Conservation (phyloP, 306 rosid species). For the Herpetospermum pedunculosum region DNA sequence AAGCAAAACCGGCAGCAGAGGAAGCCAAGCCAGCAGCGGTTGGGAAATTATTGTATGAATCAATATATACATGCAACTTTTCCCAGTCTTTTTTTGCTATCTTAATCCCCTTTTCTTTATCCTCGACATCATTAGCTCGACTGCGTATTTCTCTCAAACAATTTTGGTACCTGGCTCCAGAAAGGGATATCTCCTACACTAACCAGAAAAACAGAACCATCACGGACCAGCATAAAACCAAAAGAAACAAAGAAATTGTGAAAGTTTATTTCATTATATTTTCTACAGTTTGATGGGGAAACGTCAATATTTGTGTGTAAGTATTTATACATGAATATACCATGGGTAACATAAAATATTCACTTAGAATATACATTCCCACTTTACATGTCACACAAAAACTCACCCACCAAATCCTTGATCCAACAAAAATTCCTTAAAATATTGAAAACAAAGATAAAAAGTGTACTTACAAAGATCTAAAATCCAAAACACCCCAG, state of each 20-base stretch:
- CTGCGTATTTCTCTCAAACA: constrained; percentile 84
- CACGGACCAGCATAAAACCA: constrained; percentile 23
- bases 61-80: constrained; percentile 65
- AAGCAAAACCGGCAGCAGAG: constrained; percentile 96
- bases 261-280: background rate
- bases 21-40: constrained; percentile 99
- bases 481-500: background rate
- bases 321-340: background rate
- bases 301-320: background rate
- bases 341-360: background rate
- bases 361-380: background rate
- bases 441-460: background rate
- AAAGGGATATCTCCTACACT: constrained; percentile 87
- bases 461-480: background rate
- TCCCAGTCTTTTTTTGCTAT: constrained; percentile 73
- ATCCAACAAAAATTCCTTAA: background rate
- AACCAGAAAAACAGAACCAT: constrained; percentile 35
- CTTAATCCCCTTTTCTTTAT: constrained; percentile 60
- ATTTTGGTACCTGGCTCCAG: constrained; percentile 81
- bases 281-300: background rate
- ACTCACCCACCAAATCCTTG: background rate
- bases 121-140: constrained; percentile 74
- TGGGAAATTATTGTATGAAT: constrained; percentile 92
- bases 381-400: background rate
- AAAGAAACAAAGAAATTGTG: background rate